Percentiles rank a stretch among this genome's conserved stretches.
Conservation (phyloP, 2,329 filamentous ascomycete genomes). For the Epicoccum sorghinum region DNA sequence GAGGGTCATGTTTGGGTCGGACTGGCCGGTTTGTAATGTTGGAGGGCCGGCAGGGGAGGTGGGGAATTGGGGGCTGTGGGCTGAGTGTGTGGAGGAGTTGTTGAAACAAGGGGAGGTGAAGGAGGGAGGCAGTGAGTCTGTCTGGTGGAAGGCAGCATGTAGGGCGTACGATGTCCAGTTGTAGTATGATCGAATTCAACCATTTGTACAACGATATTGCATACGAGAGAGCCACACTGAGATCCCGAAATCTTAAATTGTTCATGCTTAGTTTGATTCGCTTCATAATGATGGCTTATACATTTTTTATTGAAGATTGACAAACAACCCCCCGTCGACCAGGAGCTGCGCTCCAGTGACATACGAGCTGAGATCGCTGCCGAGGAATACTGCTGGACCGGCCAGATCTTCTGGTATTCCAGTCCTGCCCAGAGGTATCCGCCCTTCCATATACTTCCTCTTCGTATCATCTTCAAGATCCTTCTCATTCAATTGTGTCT, state of each 20-base stretch:
- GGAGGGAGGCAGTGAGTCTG: conserved; percentile 65
- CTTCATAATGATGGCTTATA: too few species aligned
- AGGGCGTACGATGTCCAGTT: conserved; percentile 65
- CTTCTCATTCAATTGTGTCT: conserved; percentile 82
- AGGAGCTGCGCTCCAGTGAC: conserved; percentile 78
- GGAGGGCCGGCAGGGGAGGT: conserved; percentile 60
- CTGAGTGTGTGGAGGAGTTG: conserved; percentile 69
- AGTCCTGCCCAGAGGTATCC: conserved; percentile 71
- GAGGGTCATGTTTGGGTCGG: conserved; percentile 86
- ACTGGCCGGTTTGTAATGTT: conserved; percentile 91
- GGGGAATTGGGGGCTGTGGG: conserved; percentile 77
- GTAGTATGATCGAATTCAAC: neutral
- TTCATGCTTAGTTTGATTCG: neutral
- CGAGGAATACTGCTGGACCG: conserved; percentile 84
- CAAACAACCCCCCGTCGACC: conserved; percentile 88
- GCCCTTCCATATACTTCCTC: conserved; percentile 76
- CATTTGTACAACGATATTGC: too few species aligned
- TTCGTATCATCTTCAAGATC: conserved; percentile 77
- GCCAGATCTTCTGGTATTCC: conserved; percentile 69
- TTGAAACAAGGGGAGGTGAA: conserved; percentile 60
- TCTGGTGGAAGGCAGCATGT: conserved; percentile 76
- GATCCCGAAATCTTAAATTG: too few species aligned
- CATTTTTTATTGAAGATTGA: conserved; percentile 65
- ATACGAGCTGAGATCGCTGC: conserved; percentile 68
- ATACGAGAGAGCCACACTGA: too few species aligned